These are phyloP conservation scores for Angomonas deanei DNA, from an alignment of 208 protist genomes.

Conservation along the genomic window DNA sequence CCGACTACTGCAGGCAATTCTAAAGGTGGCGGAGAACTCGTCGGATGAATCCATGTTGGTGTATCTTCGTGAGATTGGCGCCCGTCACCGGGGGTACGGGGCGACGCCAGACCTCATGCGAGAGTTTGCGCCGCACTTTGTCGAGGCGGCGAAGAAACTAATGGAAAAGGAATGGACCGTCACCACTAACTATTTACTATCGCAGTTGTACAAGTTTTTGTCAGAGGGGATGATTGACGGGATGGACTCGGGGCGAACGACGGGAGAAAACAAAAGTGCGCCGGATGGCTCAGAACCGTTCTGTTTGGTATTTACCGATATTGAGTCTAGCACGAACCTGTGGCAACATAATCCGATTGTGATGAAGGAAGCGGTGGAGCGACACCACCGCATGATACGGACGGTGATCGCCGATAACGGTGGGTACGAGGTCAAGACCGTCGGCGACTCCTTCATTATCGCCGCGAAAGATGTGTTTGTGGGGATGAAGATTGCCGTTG, in stretches of 20 bases:
- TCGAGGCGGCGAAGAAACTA: conserved; percentile 33
- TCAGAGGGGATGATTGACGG: conserved; percentile 35
- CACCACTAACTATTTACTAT: conserved; percentile 48
- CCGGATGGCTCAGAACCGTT: conserved; percentile 34
- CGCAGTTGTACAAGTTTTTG: conserved; percentile 38
- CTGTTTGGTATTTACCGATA: conserved; percentile 70
- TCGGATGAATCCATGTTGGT: conserved; percentile 48
- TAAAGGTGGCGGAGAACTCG: conserved; percentile 54
- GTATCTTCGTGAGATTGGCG: conserved; percentile 51
- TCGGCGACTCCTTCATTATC: conserved; percentile 83
- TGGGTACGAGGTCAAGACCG: conserved; percentile 80
- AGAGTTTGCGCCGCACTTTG: conserved; percentile 42
- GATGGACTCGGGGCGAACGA: conserved; percentile 31
- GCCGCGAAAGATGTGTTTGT: conserved; percentile 50
- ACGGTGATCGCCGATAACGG: conserved; percentile 47
- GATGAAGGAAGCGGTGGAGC: conserved; percentile 56
- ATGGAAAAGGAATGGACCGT: conserved; percentile 66
- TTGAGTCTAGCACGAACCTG: conserved; percentile 67
- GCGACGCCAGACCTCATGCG: conserved; percentile 29
- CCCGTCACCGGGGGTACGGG: conserved; percentile 41
- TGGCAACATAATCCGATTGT: conserved; percentile 48
- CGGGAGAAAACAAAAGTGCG: conserved; percentile 26
- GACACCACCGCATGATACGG: conserved; percentile 64
- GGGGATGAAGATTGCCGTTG: conserved; percentile 57
- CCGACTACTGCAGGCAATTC: conserved; percentile 44